A percentile compares a stretch with the other conserved stretches of the same genome.
Evolutionary conservation across 352 stramenopile species (phyloP).

Genomic region (Globisporangium nunn): DNA sequence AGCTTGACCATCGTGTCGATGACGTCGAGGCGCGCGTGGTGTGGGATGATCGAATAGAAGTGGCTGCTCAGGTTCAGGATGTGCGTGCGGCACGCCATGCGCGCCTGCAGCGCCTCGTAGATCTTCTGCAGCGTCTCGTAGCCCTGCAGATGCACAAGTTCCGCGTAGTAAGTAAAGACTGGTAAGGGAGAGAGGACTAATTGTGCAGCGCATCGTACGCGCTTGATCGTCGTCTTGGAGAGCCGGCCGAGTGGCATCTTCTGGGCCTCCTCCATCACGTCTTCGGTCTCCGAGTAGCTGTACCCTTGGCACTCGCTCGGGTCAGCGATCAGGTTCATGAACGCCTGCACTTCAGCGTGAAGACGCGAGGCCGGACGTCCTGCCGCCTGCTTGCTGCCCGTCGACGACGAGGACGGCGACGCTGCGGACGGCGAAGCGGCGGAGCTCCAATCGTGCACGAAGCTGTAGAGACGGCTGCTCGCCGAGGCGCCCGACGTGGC

Average conservation of each 20-base stretch:
- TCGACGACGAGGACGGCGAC: neutral
- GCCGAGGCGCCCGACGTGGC: neutral
- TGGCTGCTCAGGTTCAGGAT: slow-evolving; percentile 48
- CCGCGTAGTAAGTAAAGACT: slow-evolving; percentile 1
- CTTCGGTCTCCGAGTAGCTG: slow-evolving; percentile 27
- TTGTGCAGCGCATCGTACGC: slow-evolving; percentile 17
- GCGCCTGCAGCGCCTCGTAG: slow-evolving; percentile 40
- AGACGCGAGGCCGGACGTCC: slow-evolving; percentile 29
- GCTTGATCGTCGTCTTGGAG: slow-evolving; percentile 53
- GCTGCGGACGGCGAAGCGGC: neutral
- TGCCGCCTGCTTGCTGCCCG: neutral
- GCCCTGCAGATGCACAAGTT: slow-evolving; percentile 18
- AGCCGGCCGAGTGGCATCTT: slow-evolving; percentile 44
- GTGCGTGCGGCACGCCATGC: slow-evolving; percentile 24
- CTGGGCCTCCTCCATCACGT: slow-evolving; percentile 35
- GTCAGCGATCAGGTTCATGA: slow-evolving; percentile 17
- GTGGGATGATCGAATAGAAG: slow-evolving; percentile 65
- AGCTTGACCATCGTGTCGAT: slow-evolving; percentile 72
- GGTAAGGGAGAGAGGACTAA: no score
- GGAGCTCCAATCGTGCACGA: slow-evolving; percentile 7
- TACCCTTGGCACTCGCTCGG: slow-evolving; percentile 28
- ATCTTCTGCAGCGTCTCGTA: slow-evolving; percentile 60
- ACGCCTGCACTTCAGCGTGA: slow-evolving; percentile 38
- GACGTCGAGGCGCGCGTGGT: slow-evolving; percentile 34
- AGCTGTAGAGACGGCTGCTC: neutral